Evolutionary conservation across 1,139 yeast genomes (phyloP), one percentile per base, ranked within the genome.

Genomic region (Eremothecium gossypii): DNA sequence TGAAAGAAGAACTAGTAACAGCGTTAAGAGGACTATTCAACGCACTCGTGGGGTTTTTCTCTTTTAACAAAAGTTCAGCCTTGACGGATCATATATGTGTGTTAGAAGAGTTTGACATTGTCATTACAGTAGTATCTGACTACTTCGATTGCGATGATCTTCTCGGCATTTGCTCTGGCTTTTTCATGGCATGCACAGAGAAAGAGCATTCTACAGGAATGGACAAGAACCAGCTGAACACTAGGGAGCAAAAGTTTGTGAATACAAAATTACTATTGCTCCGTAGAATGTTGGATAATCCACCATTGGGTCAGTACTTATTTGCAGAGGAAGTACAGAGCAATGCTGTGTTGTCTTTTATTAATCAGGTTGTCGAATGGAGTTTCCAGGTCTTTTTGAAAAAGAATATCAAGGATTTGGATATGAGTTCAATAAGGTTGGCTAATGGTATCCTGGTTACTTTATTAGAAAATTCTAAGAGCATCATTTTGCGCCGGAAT

Each of bases 41-140:
- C 51, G 54, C 76, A 0, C 66, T 73, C 20, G 60, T 76, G 2
- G 58, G 59, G 14, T 79, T 80, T 54, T 66, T 80, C 45, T 57
- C 70, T 0, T 58, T 74, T 29, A 70, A 69, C 33, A 67, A 74
- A 11, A 71, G 69, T 5, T 53, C 69, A 1, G 66, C 78, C 45
- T 66, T 76, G 34, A 69, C 72, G 33, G 87, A 80, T 55, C 89
- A 81, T 57, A 66, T 76, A 10, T 61, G 74, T 36, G 61, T 82
- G 30, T 57, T 81, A 50, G 83, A 79, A 41, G 71, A 72, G 14
- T 66, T 77, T 46, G 84, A 79, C 52, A 64, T 74, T 36, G 71
- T 77, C 51, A 54, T 78, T 33, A 65, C 60, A n/a, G 61, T 70
- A 4, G 64, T 76, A 43, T 65, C 67, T 44, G 55, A 55, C 0